Base-by-base conservation (phyloP, 495 filamentous ascomycete species). In the Corynascus novoguineensis region DNA sequence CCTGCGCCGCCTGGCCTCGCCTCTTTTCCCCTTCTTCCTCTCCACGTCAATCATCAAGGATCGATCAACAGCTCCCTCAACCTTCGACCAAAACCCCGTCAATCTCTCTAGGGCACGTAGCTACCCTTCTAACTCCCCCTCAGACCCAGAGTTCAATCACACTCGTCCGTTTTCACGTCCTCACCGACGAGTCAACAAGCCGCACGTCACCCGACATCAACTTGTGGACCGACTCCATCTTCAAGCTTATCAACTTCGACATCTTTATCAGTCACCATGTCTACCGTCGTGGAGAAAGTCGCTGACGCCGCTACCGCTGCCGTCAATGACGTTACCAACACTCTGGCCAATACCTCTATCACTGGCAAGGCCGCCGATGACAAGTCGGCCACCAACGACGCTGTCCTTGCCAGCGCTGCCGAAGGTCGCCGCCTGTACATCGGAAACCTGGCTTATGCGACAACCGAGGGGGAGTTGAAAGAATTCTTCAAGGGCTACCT, bases 361-460 rank as follows among this genome's bases (percentile, higher is more conserved):
- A 70, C 80, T 69, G 76, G 79, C 73, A 80, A 80, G 59, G 63
- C 59, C 72, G 71, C 75, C 63, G 71, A 69, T 54, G 77, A 79
- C 48, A 70, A 73, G 70, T 79, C 79, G 64, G 54, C 64, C 57
- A 71, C 80, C 58, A 79, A 79, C 79, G 85, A 90, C 65, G 90
- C 93, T 72, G 92, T 92, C 61, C 84, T 91, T 68, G 90, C 91
- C 76, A 96, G 90, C 78, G 93, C 93, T 70, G 91, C 93, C 73
- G 93, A 98, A 78, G 95, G 93, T 71, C 89, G 93, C 81, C 90
- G 93, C 78, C 84, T 98, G 61, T 98, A 98, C 78, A 97, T 97
- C 80, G 93, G 93, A 75, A 98, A 98, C 80, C 90, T 98, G 83
- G 93, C 93, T 55, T 97, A 98, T 74, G 91, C 93, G 84, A 97